These are phyloP conservation scores for Teratosphaeria destructans DNA, from an alignment of 2,329 filamentous ascomycete genomes.

Conservation along the genomic window DNA sequence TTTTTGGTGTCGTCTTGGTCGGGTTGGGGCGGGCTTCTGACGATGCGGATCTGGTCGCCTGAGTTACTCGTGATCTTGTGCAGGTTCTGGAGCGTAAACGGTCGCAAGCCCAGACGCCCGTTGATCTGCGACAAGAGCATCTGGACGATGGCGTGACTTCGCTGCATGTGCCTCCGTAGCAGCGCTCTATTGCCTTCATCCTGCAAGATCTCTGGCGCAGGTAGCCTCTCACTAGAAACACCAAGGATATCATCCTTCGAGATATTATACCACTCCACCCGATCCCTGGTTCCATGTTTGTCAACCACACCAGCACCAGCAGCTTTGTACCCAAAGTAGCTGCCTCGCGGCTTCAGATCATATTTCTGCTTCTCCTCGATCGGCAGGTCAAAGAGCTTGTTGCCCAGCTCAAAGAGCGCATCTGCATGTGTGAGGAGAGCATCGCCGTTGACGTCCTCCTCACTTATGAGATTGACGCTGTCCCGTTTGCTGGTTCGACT, in stretches of 20 bases:
- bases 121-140: slow-evolving; percentile 37
- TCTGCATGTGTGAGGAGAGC: slow-evolving; percentile 35
- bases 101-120: slow-evolving; percentile 30
- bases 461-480: slow-evolving; percentile 2
- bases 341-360: slow-evolving; percentile 40
- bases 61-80: slow-evolving; percentile 34
- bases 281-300: slow-evolving; percentile 36
- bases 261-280: slow-evolving; percentile 46
- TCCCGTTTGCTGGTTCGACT: slow-evolving; percentile 1
- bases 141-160: slow-evolving; percentile 35
- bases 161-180: slow-evolving; percentile 34
- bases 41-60: slow-evolving; percentile 44
- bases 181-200: slow-evolving; percentile 24
- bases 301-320: slow-evolving; percentile 32
- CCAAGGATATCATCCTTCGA: slow-evolving; percentile 43
- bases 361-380: slow-evolving; percentile 44
- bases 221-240: slow-evolving; percentile 27
- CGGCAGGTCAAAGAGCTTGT: slow-evolving; percentile 37
- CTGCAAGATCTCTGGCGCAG: slow-evolving; percentile 32
- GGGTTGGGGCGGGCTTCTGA: slow-evolving; percentile 39
- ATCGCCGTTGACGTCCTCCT: slow-evolving; percentile 9
- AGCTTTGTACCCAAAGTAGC: slow-evolving; percentile 41
- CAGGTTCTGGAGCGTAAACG: slow-evolving; percentile 32
- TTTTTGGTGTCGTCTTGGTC: slow-evolving; percentile 26
- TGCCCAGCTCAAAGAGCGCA: slow-evolving; percentile 35